Conservation (phyloP, 2,329 filamentous ascomycete genomes). For the Alternaria brassicicola region DNA sequence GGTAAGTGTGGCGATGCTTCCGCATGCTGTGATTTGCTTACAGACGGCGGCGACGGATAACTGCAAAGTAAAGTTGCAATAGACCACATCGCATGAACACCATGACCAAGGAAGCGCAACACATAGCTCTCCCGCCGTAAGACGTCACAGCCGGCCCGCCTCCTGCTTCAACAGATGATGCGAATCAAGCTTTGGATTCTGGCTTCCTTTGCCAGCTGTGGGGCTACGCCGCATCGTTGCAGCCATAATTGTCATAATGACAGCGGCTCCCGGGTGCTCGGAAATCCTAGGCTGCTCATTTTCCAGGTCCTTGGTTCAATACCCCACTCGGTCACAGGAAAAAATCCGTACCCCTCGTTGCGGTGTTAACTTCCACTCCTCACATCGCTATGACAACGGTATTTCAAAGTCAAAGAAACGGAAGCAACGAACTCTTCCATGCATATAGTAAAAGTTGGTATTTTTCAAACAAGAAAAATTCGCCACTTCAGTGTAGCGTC, state of each 20-base stretch:
- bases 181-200: not conserved
- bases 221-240: not conserved
- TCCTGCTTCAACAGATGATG: not conserved
- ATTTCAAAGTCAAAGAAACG: no score
- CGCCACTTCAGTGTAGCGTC: no score
- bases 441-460: no score
- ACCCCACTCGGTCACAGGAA: no score
- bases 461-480: no score
- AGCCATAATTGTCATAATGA: not conserved
- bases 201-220: not conserved
- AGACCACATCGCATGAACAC: not conserved
- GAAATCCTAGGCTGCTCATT: not conserved
- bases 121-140: not conserved
- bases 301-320: constrained; percentile 6
- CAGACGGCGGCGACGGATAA: not conserved
- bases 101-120: not conserved
- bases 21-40: constrained; percentile 19
- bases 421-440: no score
- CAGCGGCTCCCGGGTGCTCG: not conserved
- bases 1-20: constrained; percentile 26
- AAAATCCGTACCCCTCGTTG: no score
- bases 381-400: no score
- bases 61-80: not conserved
- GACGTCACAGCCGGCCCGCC: not conserved
- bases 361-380: no score